These are phyloP conservation scores for Aspergillus pseudonomiae DNA, from an alignment of 2,329 filamentous ascomycete genomes.

Conservation along the genomic window DNA sequence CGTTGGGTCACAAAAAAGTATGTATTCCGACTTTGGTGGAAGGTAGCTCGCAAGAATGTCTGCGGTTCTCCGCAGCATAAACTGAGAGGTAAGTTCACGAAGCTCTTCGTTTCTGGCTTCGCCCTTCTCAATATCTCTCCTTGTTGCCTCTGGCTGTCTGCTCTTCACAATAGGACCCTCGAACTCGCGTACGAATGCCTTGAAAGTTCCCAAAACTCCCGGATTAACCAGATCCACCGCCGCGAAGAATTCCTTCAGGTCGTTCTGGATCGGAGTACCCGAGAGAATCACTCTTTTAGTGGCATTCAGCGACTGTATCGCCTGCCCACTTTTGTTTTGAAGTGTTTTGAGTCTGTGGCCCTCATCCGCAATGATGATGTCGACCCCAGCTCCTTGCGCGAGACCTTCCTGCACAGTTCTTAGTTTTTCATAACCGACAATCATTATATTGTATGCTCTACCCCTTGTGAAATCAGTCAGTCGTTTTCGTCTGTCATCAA, in stretches of 20 bases:
- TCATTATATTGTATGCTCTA: slow-evolving; percentile 70
- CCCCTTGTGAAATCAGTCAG: slow-evolving; percentile 71
- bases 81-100: slow-evolving; percentile 61
- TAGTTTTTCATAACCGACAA: slow-evolving; percentile 73
- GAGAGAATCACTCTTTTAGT: slow-evolving; percentile 65
- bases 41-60: slow-evolving; percentile 68
- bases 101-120: slow-evolving; percentile 65
- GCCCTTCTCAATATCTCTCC: slow-evolving; percentile 65
- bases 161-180: slow-evolving; percentile 67
- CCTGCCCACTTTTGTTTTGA: slow-evolving; percentile 68
- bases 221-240: slow-evolving; percentile 72
- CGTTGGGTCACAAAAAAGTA: slow-evolving; percentile 68
- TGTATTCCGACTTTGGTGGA: slow-evolving; percentile 68
- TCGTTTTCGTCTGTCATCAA: slow-evolving; percentile 61
- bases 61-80: slow-evolving; percentile 68
- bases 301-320: slow-evolving; percentile 66
- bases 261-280: slow-evolving; percentile 70
- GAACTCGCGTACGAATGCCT: slow-evolving; percentile 66
- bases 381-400: slow-evolving; percentile 64
- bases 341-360: slow-evolving; percentile 69
- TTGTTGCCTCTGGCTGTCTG: slow-evolving; percentile 64
- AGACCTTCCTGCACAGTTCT: slow-evolving; percentile 67
- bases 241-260: slow-evolving; percentile 67
- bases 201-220: slow-evolving; percentile 63
- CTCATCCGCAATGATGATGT: slow-evolving; percentile 72